Percentiles rank a stretch among this genome's conserved stretches.
These are phyloP conservation scores for Tolypocladium amazonense DNA, from an alignment of 2,329 filamentous ascomycete species.

Conservation along the genomic window DNA sequence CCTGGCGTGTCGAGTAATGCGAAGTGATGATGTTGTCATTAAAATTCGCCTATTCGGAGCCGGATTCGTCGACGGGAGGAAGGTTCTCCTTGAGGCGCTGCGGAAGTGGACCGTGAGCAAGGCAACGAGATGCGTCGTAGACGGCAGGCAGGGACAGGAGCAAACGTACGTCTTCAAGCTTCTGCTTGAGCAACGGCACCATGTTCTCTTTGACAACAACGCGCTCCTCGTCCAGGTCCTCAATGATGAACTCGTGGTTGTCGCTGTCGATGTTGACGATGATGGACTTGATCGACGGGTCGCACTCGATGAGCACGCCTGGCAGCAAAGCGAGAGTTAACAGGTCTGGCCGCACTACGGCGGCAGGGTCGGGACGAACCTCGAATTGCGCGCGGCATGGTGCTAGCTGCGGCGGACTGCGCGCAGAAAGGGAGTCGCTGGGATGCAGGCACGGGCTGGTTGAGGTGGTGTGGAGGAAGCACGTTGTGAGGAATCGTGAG, in stretches of 20 bases:
- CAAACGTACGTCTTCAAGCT: slow-evolving; percentile 52
- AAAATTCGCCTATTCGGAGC: slow-evolving; percentile 29
- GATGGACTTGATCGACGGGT: slow-evolving; percentile 81
- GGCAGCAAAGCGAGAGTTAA: not conserved
- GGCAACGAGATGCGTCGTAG: not conserved
- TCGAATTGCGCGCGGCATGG: slow-evolving; percentile 47
- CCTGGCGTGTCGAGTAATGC: not conserved
- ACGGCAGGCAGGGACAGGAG: not conserved
- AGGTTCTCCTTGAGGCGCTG: slow-evolving; percentile 42
- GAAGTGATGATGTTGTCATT: no score
- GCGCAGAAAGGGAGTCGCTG: not conserved
- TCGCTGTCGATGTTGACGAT: slow-evolving; percentile 65
- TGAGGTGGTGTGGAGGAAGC: not conserved
- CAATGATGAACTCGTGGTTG: slow-evolving; percentile 65
- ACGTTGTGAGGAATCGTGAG: not conserved
- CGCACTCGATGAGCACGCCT: slow-evolving; percentile 71
- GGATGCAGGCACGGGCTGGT: not conserved
- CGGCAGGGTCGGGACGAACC: slow-evolving; percentile 24
- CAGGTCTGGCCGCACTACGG: slow-evolving; percentile 1
- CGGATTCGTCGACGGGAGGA: slow-evolving; percentile 39
- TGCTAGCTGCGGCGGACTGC: slow-evolving; percentile 2
- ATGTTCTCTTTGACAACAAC: slow-evolving; percentile 67
- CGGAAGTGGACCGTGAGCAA: slow-evolving; percentile 1
- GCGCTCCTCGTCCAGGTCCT: slow-evolving; percentile 69
- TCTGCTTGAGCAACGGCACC: slow-evolving; percentile 54